Evolutionary conservation across 805 yeast species (phyloP).

Genomic region (Cyberlindnera xylosilytica): DNA sequence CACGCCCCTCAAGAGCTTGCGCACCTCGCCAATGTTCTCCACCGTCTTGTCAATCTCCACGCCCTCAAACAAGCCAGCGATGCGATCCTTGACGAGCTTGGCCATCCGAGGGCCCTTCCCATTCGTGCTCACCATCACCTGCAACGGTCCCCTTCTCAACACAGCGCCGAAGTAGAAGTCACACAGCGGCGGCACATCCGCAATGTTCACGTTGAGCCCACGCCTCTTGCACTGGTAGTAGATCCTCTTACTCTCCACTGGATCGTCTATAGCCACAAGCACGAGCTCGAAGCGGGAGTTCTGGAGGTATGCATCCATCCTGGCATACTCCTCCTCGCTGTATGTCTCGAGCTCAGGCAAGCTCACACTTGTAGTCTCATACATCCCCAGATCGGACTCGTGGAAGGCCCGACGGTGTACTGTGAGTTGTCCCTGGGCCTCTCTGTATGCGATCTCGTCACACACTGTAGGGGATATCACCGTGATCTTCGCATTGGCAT

Average conservation of each 20-base stretch:
- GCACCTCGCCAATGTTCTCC: constrained; percentile 53
- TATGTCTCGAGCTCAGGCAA: constrained; percentile 12
- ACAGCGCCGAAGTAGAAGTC: constrained; percentile 85
- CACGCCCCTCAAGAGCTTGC: constrained; percentile 45
- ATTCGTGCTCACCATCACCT: constrained; percentile 79
- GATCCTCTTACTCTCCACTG: constrained; percentile 51
- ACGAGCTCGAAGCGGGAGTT: constrained; percentile 54
- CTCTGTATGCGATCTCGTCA: constrained; percentile 32
- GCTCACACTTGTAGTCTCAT: constrained; percentile 30
- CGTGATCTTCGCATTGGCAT: constrained; percentile 69
- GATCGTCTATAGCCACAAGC: constrained; percentile 73
- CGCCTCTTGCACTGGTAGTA: constrained; percentile 46
- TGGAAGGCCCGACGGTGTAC: constrained; percentile 44
- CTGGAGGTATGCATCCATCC: constrained; percentile 30
- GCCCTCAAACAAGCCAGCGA: constrained; percentile 40
- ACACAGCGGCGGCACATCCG: constrained; percentile 80
- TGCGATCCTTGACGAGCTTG: constrained; percentile 53
- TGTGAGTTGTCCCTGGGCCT: constrained; percentile 40
- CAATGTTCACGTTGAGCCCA: constrained; percentile 68
- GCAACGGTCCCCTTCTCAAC: constrained; percentile 68
- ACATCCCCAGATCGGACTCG: constrained; percentile 47
- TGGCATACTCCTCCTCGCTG: constrained; percentile 23
- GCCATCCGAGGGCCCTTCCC: constrained; percentile 80
- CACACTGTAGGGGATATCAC: constrained; percentile 50
- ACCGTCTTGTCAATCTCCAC: constrained; percentile 52